These are phyloP conservation scores for Aspergillus indologenus DNA, from an alignment of 495 filamentous ascomycete species.

Conservation along the genomic window DNA sequence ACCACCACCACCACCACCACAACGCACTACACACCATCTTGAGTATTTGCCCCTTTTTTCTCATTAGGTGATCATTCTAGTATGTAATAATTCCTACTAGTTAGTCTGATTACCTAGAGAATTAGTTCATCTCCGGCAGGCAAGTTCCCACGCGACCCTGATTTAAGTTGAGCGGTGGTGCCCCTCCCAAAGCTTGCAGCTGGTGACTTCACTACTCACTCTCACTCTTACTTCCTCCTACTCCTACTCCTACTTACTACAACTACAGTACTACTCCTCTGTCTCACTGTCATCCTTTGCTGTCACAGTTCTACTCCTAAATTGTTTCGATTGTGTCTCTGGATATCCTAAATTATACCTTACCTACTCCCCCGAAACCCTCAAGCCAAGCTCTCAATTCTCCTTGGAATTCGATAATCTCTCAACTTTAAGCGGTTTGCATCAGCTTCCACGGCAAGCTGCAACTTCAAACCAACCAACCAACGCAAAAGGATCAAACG, in stretches of 20 bases:
- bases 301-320: background rate
- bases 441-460: background rate
- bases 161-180: constrained; percentile 10
- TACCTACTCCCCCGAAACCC: no score
- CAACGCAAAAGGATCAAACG: background rate
- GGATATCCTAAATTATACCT: background rate
- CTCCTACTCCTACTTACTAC: no score
- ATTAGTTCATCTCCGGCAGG: constrained; percentile 4
- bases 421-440: background rate
- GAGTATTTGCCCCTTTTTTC: background rate
- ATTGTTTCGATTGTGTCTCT: constrained; percentile 3
- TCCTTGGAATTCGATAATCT: no score
- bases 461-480: no score
- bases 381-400: no score
- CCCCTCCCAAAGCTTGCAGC: constrained; percentile 20
- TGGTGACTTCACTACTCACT: background rate
- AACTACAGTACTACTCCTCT: background rate
- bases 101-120: background rate
- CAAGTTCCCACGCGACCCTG: constrained; percentile 19
- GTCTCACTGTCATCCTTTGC: background rate
- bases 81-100: background rate
- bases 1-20: constrained; percentile 13
- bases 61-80: background rate
- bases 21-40: background rate
- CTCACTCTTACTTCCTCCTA: background rate